A percentile compares a stretch with the other conserved stretches of the same genome.
Conservation (phyloP, 2,329 filamentous ascomycete genomes). For the Ceratocystis variospora region DNA sequence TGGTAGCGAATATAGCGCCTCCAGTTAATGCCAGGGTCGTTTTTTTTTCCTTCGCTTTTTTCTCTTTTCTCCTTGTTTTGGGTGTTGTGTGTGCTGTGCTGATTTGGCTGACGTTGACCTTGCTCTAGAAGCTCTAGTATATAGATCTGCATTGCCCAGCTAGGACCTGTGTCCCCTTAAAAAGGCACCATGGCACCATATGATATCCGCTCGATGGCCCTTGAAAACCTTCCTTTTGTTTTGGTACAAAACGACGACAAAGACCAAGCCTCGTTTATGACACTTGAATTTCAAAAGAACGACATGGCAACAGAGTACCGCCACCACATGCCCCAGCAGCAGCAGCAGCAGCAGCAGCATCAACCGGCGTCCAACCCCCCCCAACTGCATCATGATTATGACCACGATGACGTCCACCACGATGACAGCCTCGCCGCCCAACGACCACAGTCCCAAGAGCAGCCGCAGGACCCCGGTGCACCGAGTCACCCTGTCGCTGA, state of each 20-base stretch:
- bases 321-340: neutral
- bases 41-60: slow-evolving; percentile 9
- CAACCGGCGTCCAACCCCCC: neutral
- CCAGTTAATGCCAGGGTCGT: slow-evolving; percentile 9
- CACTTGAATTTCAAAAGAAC: slow-evolving; percentile 9
- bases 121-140: slow-evolving; percentile 15
- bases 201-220: slow-evolving; percentile 15
- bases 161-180: slow-evolving; percentile 15
- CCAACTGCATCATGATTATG: neutral
- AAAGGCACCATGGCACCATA: slow-evolving; percentile 17
- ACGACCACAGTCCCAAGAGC: slow-evolving; percentile 6
- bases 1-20: slow-evolving; percentile 16
- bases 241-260: slow-evolving; percentile 13
- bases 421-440: neutral
- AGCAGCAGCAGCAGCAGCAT: neutral
- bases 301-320: slow-evolving; percentile 9
- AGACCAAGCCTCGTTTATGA: slow-evolving; percentile 3
- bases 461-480: slow-evolving; percentile 20
- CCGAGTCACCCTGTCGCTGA: slow-evolving; percentile 54
- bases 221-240: slow-evolving; percentile 18
- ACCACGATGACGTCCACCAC: neutral
- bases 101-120: slow-evolving; percentile 17
- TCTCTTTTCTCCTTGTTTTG: neutral
- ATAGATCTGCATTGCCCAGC: slow-evolving; percentile 16
- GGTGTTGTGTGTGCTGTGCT: neutral